Base-by-base conservation (phyloP, 805 yeast genomes). In the Zygoascus ofunaensis region DNA sequence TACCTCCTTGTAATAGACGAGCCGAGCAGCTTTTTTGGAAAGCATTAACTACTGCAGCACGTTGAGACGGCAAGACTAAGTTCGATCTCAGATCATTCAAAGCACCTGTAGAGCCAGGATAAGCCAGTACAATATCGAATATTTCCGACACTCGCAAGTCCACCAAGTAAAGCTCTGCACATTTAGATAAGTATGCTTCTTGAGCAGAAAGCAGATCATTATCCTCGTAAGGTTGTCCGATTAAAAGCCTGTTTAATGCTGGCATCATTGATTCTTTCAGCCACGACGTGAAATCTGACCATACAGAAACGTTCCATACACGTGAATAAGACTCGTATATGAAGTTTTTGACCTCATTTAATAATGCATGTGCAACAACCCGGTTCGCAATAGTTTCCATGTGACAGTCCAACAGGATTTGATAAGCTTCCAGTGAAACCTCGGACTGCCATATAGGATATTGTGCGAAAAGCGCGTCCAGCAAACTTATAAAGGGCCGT, bases 1-100 rank as follows among this genome's bases (percentile, higher is more conserved):
- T 74, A 18, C 95, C 95, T 3, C 94, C 82, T 54, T 86, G 92
- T 18, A 89, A 65, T 8, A 87, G 57, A 28, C 72, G 59, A 28
- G 53, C 56, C 19, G 66, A 57, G 44, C 82, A 74, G 1, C 63
- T 54, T 0, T 53, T 48, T 5, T 71, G 73, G 49, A 82, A 84
- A 0, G 61, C 57, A 10, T 64, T 63, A 2, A 81, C 82, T 3
- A 81, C 59, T 5, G 60, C 58, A 2, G 75, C 60, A 45, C 87
- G 63, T 45, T 80, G 82, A 21, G 58, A 55, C 1, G 69, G 63
- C 10, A 70, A 67, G 26, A 56, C 63, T 37, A 82, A 54, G 47
- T 83, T 77, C 26, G 58, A 60, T 45, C 74, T 71, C 18, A 85
- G 59, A 51, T 86, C 94, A 22, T 63, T 58, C 12, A 86, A 61